Evolutionary conservation across 148 eudicot genomes (phyloP).

Genomic region (Talinum fruticosum): DNA sequence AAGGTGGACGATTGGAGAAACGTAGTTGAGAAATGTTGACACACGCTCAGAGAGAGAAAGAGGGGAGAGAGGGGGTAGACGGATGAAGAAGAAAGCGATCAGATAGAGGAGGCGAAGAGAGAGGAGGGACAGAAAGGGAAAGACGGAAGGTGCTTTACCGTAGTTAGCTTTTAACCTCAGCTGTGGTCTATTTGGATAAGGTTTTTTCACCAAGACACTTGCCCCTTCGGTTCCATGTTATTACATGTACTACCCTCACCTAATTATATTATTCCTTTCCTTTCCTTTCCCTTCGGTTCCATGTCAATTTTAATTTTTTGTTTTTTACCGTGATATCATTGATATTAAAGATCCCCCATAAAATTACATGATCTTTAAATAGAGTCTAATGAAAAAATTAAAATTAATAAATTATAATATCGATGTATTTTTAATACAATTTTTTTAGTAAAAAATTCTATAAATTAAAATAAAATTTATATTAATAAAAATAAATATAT

Average conservation of each 20-base stretch:
- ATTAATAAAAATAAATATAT: too few relatives aligned
- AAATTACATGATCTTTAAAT: too few relatives aligned
- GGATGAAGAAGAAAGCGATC: constrained; percentile 6
- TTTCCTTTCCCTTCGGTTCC: too few relatives aligned
- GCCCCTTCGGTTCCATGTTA: neutral
- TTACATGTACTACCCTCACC: constrained; percentile 15
- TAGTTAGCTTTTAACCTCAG: constrained; percentile 27
- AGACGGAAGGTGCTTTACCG: constrained; percentile 11
- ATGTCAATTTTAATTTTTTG: too few relatives aligned
- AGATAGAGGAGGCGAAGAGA: constrained; percentile 1
- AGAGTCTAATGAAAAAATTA: too few relatives aligned
- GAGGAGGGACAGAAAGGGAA: neutral
- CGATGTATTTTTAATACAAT: too few relatives aligned
- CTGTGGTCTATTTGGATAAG: constrained; percentile 21
- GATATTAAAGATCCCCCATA: too few relatives aligned
- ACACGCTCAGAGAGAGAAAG: neutral
- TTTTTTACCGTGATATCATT: too few relatives aligned
- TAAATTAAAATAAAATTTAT: too few relatives aligned
- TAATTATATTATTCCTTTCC: neutral
- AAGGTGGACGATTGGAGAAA: constrained; percentile 4
- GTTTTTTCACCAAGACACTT: constrained; percentile 7
- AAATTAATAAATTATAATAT: too few relatives aligned
- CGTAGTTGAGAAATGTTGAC: constrained; percentile 5
- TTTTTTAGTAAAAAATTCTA: too few relatives aligned
- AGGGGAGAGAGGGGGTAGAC: neutral